Percentiles rank a stretch among this genome's conserved stretches.
These are phyloP conservation scores for Parasitella parasitica DNA, from an alignment of 371 early-diverging fungal species.

Conservation along the genomic window DNA sequence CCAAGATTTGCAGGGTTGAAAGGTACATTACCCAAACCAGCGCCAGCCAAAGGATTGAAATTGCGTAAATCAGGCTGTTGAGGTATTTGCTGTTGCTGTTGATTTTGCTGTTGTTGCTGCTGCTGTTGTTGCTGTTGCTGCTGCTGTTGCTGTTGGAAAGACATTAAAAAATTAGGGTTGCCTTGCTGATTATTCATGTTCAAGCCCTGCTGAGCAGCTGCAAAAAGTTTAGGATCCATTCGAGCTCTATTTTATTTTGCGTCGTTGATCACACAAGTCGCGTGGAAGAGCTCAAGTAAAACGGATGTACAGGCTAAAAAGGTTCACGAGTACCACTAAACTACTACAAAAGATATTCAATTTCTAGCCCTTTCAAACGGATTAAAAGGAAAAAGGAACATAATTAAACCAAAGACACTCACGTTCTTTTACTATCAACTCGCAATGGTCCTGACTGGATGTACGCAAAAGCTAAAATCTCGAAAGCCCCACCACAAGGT, in stretches of 20 bases:
- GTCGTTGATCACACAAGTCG: background rate
- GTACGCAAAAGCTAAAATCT: background rate
- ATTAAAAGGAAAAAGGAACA: too few relatives aligned
- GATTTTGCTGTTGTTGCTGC: slow-evolving; percentile 7
- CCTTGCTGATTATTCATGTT: slow-evolving; percentile 29
- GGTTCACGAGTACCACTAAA: background rate
- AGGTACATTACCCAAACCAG: slow-evolving; percentile 16
- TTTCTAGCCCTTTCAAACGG: too few relatives aligned
- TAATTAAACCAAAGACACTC: too few relatives aligned
- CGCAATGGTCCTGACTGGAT: too few relatives aligned
- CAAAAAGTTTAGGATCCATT: slow-evolving; percentile 48
- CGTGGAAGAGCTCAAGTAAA: background rate
- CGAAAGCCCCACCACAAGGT: background rate
- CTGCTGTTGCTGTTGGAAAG: slow-evolving; percentile 35
- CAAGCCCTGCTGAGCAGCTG: slow-evolving; percentile 35
- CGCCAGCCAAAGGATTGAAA: slow-evolving; percentile 17
- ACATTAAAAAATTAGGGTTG: slow-evolving; percentile 33
- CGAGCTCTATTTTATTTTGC: background rate
- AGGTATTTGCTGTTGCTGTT: slow-evolving; percentile 24
- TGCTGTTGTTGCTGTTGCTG: slow-evolving; percentile 34
- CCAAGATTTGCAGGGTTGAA: slow-evolving; percentile 30
- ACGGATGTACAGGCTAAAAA: background rate
- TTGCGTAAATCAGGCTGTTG: slow-evolving; percentile 30
- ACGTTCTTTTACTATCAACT: too few relatives aligned
- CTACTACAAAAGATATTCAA: background rate